Evolutionary conservation across 768 basidiomycete genomes (phyloP).

Genomic region (Epithele typhae): DNA sequence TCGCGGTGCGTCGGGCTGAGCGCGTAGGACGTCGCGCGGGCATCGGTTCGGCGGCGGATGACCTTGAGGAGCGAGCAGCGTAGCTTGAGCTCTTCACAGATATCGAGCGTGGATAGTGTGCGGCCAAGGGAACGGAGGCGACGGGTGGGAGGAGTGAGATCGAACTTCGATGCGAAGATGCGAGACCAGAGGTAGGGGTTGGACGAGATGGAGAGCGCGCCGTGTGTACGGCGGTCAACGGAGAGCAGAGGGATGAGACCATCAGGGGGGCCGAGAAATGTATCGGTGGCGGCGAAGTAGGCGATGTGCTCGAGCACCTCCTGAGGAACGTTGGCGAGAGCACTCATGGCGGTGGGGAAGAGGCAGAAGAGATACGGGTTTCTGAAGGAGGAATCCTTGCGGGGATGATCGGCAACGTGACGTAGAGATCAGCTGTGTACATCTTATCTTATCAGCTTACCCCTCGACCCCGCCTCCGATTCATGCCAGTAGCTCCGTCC

Average conservation of each 20-base stretch:
- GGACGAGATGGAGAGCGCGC: conserved; percentile 41
- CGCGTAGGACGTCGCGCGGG: conserved; percentile 14
- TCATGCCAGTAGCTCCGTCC: no score
- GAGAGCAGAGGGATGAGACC: conserved; percentile 52
- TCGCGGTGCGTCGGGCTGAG: conserved; percentile 12
- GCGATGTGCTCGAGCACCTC: conserved; percentile 82
- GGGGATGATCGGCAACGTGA: no score
- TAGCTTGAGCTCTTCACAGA: conserved; percentile 52
- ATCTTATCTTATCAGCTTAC: no score
- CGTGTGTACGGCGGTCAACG: conserved; percentile 44
- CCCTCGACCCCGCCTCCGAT: no score
- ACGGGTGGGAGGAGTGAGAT: conserved; percentile 44
- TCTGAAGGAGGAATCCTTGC: no score
- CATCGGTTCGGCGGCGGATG: conserved; percentile 40
- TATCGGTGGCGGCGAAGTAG: conserved; percentile 51
- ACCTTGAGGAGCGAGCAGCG: conserved; percentile 55
- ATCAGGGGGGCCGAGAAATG: conserved; percentile 57
- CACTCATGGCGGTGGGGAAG: conserved; percentile 3
- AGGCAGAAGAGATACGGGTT: no score
- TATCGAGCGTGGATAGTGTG: not conserved
- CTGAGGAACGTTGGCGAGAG: conserved; percentile 46
- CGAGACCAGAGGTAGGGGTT: conserved; percentile 73
- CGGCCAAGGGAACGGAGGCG: conserved; percentile 35
- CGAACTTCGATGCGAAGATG: conserved; percentile 68
- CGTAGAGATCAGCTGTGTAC: no score